Percentiles rank a stretch among this genome's conserved stretches.
These are phyloP conservation scores for Azolla pinnata DNA, from an alignment of 75 land plant species.

Conservation along the genomic window DNA sequence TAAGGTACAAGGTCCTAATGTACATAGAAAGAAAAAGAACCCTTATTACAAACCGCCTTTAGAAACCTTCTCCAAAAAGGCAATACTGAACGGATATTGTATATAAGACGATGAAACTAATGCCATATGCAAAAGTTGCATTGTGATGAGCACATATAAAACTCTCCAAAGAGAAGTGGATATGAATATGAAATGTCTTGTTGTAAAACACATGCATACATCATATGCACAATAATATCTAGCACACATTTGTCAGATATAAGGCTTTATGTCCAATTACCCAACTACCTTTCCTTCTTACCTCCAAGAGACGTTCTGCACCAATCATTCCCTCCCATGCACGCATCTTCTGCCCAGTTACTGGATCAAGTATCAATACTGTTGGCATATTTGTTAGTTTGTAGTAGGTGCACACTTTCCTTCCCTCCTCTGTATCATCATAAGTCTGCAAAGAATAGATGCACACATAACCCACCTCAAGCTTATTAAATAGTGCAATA, in stretches of 20 bases:
- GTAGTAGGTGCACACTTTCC: constrained; percentile 94
- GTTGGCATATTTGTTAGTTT: constrained; percentile 60
- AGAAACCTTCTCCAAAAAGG: too few relatives aligned
- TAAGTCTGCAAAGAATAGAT: constrained; percentile 40
- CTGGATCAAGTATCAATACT: constrained; percentile 76
- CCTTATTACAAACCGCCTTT: too few relatives aligned
- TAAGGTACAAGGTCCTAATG: constrained; percentile 85
- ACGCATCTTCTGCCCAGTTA: constrained; percentile 94
- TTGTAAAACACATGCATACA: too few relatives aligned
- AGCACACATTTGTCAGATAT: too few relatives aligned
- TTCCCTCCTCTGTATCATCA: constrained; percentile 91
- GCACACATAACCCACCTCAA: constrained; percentile 2
- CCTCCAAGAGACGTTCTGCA: constrained; percentile 87
- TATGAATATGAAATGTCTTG: too few relatives aligned
- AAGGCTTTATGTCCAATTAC: constrained; percentile 78
- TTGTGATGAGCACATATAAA: too few relatives aligned
- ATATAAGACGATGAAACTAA: too few relatives aligned
- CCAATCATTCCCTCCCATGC: constrained; percentile 87
- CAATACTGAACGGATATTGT: too few relatives aligned
- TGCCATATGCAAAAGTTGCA: too few relatives aligned
- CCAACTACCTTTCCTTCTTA: constrained; percentile 66
- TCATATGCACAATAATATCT: too few relatives aligned
- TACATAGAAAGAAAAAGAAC: too few relatives aligned
- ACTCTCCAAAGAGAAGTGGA: too few relatives aligned
- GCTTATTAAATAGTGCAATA: not conserved